These are phyloP conservation scores for Apiospora arundinis DNA, from an alignment of 2,329 filamentous ascomycete genomes.

Conservation along the genomic window DNA sequence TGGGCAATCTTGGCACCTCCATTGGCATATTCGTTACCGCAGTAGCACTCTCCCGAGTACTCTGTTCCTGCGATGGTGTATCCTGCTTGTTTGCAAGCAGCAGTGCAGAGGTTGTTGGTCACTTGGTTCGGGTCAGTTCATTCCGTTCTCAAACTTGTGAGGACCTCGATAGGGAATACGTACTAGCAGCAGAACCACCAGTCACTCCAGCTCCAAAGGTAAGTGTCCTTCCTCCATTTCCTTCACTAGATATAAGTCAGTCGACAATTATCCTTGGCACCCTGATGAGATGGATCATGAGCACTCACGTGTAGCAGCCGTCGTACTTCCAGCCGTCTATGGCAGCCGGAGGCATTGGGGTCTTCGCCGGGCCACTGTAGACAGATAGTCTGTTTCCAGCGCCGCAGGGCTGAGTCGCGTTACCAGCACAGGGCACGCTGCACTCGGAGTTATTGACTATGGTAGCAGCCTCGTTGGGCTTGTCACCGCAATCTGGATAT, in stretches of 20 bases:
- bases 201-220: constrained; percentile 21
- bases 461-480: constrained; percentile 17
- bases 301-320: constrained; percentile 24
- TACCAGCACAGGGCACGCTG: constrained; percentile 7
- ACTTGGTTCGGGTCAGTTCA: constrained; percentile 22
- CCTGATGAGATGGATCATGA: not conserved
- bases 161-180: not conserved
- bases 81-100: constrained; percentile 26
- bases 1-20: constrained; percentile 22
- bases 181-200: constrained; percentile 25
- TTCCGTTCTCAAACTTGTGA: too few species aligned
- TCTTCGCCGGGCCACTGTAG: constrained; percentile 23
- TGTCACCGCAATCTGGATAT: constrained; percentile 23
- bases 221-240: constrained; percentile 21
- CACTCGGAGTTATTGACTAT: not conserved
- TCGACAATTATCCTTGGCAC: not conserved
- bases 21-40: constrained; percentile 25
- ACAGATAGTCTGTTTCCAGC: constrained; percentile 22
- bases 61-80: constrained; percentile 29
- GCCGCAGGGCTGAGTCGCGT: constrained; percentile 18
- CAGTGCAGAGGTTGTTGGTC: constrained; percentile 31
- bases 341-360: constrained; percentile 22
- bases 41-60: constrained; percentile 31
- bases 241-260: constrained; percentile 23
- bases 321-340: constrained; percentile 26